These are phyloP conservation scores for Lathyrus aphaca DNA, from an alignment of 306 rosid genomes.

Conservation along the genomic window DNA sequence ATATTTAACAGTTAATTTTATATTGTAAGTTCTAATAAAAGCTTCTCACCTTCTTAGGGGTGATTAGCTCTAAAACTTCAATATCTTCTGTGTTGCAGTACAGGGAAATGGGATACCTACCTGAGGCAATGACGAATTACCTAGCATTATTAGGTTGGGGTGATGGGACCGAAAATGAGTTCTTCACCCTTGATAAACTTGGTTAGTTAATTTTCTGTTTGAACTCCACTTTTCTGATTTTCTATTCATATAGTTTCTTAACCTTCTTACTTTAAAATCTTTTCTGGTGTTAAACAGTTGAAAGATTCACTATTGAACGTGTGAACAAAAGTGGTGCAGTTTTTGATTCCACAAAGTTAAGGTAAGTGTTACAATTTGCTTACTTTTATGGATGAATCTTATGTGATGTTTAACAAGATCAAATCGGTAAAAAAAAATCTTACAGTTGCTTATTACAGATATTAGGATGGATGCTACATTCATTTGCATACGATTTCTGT, in stretches of 20 bases:
- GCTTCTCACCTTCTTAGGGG: conserved; percentile 8
- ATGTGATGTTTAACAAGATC: conserved; percentile 11
- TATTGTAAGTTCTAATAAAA: neutral
- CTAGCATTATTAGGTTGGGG: conserved; percentile 98
- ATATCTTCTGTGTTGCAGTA: conserved; percentile 54
- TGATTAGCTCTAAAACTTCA: conserved; percentile 32
- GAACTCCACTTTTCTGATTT: conserved; percentile 16
- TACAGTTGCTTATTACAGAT: neutral
- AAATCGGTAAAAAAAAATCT: conserved; percentile 15
- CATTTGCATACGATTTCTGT: neutral
- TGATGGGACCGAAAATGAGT: conserved; percentile 94
- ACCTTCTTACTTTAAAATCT: conserved; percentile 34
- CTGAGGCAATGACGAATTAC: conserved; percentile 93
- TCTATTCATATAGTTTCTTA: neutral
- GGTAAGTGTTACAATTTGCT: conserved; percentile 46
- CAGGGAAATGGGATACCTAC: conserved; percentile 97
- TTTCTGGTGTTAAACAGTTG: conserved; percentile 59
- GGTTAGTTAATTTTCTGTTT: conserved; percentile 59
- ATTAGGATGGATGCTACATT: conserved; percentile 27
- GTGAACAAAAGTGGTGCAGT: conserved; percentile 95
- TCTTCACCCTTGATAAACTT: conserved; percentile 76
- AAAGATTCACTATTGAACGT: conserved; percentile 80
- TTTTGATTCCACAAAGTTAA: conserved; percentile 78
- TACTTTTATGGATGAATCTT: conserved; percentile 19
- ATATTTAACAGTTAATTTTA: neutral